phyloP scores from a whole-genome alignment of 805 yeast genomes.

The Nakazawaea ernobii region DNA sequence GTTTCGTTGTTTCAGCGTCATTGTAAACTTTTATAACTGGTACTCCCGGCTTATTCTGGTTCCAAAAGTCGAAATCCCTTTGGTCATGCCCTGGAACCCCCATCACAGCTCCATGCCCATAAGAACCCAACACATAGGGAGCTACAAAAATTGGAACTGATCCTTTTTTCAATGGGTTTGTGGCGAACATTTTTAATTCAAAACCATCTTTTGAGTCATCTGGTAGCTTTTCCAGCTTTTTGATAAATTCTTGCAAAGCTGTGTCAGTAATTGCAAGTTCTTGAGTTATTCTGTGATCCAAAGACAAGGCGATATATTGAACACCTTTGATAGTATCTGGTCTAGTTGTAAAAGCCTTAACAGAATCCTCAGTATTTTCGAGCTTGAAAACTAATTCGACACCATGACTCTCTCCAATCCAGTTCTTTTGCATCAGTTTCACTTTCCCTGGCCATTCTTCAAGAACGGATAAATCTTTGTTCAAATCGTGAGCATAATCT shows the following conservation, averaged over 20 bases:
- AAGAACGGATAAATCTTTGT: slow-evolving; percentile 55
- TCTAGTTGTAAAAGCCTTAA: slow-evolving; percentile 76
- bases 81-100: slow-evolving; percentile 95
- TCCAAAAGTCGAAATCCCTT: slow-evolving; percentile 83
- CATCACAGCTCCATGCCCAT: slow-evolving; percentile 95
- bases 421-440: slow-evolving; percentile 82
- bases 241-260: slow-evolving; percentile 41
- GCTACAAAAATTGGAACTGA: slow-evolving; percentile 78
- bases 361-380: slow-evolving; percentile 20
- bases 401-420: slow-evolving; percentile 91
- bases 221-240: slow-evolving; percentile 27
- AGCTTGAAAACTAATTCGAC: slow-evolving; percentile 54
- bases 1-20: slow-evolving; percentile 14
- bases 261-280: slow-evolving; percentile 31
- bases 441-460: slow-evolving; percentile 86
- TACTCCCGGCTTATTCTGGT: slow-evolving; percentile 42
- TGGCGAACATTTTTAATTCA: slow-evolving; percentile 37
- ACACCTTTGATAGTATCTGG: slow-evolving; percentile 84
- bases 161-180: slow-evolving; percentile 53
- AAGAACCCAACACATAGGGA: slow-evolving; percentile 78
- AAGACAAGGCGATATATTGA: slow-evolving; percentile 75
- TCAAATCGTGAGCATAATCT: slow-evolving; percentile 63
- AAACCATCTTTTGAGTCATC: slow-evolving; percentile 59
- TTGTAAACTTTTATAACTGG: slow-evolving; percentile 42
- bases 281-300: slow-evolving; percentile 58